Base-by-base conservation (phyloP, 2,329 filamentous ascomycete species). In the Domatiomyces globalis region DNA sequence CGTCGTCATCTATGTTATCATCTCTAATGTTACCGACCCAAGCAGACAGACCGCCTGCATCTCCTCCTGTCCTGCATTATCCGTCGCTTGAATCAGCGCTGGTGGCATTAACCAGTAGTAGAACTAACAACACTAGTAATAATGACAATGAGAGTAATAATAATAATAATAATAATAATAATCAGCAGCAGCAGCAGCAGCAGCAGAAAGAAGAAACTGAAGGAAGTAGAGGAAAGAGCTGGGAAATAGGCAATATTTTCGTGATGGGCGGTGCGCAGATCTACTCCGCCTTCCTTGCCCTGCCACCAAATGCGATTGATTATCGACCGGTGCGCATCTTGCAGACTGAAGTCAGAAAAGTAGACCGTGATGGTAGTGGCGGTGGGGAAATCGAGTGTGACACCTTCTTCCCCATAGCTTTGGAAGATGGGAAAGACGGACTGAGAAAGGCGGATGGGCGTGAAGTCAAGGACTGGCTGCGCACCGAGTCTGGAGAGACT, bases 221-320 rank as follows among this genome's bases (percentile, higher is more conserved):
- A 52, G 58, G 55, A 43, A 18, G n/a, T 43, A 47, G 51, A 27
- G 10, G 45, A 44, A 12, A 46, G 39, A 33, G 55, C 46, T 60
- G 58, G 44, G 62, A 56, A 10, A 60, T 81, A 33, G 77, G 74
- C 7, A 77, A 78, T 60, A 75, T 87, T 2, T 96, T 89, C 67
- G 78, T 96, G 44, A 95, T 98, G 61, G 92, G 92, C 20, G 92
- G 92, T 4, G 85, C 81, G 51, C 84, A 88, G 69, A 83, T 96
- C 58, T 98, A 96, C 68, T 73, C 71, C 42, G 77, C 81, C 19
- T 83, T 87, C 12, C 71, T 96, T 63, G 43, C 51, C 36, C 49
- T 57, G 1, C 50, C 19, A 29, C 44, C 20, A 36, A 29, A 8
- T 29, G 12, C 2, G 27, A n/a, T 27, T 18, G 19, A 1, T 43